Base-by-base conservation (phyloP, 306 rosid genomes). In the cucumber (Cucumis sativus) region DNA sequence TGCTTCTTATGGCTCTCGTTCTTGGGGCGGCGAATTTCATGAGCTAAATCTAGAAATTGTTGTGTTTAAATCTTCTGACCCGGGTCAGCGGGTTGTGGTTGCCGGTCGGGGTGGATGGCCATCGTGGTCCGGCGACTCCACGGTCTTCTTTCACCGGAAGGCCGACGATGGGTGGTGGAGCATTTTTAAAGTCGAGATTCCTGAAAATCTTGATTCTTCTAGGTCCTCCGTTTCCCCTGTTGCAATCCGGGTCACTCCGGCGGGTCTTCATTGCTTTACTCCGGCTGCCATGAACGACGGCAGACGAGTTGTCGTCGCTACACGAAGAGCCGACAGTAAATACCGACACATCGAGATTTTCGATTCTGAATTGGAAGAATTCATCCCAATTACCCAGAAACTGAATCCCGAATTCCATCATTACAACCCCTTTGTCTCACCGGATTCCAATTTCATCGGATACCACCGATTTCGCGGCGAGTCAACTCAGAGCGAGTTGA, bases 161-260 rank as follows among this genome's bases (percentile, higher is more conserved):
- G 90, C 89, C 1, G 89, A 90, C 0, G 93, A 91, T 41, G 96
- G 95, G 1, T 94, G 98, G 95, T 90, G 93, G 98, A 89, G 96
- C 91, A 85, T 94, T 51, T 94, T 82, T 51, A 85, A 85, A 23
- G 82, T 83, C 0, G 90, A 88, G 9, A 77, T 88, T 21, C 57
- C 78, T 0, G 87, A 76, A 64, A 74, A 74, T 57, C 30, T 79
- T 0, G 79, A 82, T 0, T 43, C 49, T 8, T 43, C 78, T 1
- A 68, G 25, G 1, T 59, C 74, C 6, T 30, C 78, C 1, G 74
- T 25, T 1, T 59, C 74, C 6, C 30, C 78, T 0, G 74, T 71
- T 7, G 84, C 91, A 0, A 56, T 78, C 55, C 90, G 94, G 17
- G 83, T 94, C 56, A 91, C 97, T 4, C 98, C 97, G 3, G 69